Percentiles rank a stretch among this genome's conserved stretches.
Conservation (phyloP, 768 basidiomycete genomes). For the Podaxis sp. region DNA sequence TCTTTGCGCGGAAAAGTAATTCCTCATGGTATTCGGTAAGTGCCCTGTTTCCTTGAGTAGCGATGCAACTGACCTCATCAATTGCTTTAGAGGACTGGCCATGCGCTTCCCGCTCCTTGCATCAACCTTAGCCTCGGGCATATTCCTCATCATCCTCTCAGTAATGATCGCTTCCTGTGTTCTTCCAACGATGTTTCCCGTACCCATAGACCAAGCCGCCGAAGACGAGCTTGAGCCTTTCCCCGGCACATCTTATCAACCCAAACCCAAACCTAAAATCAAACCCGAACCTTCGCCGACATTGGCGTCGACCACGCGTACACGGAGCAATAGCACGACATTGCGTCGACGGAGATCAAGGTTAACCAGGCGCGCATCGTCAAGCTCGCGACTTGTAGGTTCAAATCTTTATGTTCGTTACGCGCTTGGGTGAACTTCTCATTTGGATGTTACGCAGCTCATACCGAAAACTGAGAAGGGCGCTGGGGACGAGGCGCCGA, state of each 20-base stretch:
- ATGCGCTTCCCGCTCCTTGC: conserved; percentile 67
- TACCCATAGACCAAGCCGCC: background rate
- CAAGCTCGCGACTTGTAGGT: conserved; percentile 9
- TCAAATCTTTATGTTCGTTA: background rate
- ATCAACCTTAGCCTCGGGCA: conserved; percentile 42
- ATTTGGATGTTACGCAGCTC: background rate
- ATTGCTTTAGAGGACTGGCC: conserved; percentile 55
- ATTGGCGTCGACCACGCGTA: background rate
- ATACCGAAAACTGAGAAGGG: background rate
- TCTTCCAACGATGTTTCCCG: conserved; percentile 36
- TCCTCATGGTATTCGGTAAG: conserved; percentile 71
- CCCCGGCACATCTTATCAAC: background rate
- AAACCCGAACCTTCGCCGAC: background rate
- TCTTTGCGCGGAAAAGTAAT: conserved; percentile 60
- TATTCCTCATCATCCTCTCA: conserved; percentile 49
- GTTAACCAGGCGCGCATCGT: background rate
- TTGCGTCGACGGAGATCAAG: conserved; percentile 9
- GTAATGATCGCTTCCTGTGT: conserved; percentile 49
- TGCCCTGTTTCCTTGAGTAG: background rate
- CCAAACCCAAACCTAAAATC: background rate
- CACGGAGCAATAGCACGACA: conserved; percentile 3
- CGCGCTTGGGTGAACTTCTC: background rate
- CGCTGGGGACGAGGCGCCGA: background rate
- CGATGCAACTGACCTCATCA: background rate
- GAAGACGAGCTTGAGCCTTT: background rate